These are phyloP conservation scores for Ascomycota sp. DNA, from an alignment of 2,329 filamentous ascomycete species.

Conservation along the genomic window DNA sequence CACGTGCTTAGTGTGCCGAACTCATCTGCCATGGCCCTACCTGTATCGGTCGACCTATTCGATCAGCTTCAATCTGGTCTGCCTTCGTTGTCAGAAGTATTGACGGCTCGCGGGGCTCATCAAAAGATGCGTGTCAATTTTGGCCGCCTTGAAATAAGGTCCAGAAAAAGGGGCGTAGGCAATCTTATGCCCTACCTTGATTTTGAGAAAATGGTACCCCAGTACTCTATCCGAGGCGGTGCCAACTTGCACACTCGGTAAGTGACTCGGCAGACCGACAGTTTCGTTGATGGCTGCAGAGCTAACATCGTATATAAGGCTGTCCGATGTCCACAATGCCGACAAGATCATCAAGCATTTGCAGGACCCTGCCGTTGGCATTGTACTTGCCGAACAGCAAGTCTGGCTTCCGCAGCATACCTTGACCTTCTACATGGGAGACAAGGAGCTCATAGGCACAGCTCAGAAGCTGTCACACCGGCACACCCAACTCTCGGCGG, in stretches of 20 bases:
- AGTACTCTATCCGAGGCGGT: conserved; percentile 11
- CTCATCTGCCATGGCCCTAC: not conserved
- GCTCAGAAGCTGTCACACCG: conserved; percentile 1
- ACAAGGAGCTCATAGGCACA: conserved; percentile 6
- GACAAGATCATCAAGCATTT: conserved; percentile 2
- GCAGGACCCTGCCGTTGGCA: not conserved
- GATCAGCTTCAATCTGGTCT: conserved; percentile 6
- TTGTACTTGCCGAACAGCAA: conserved; percentile 3
- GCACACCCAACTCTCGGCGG: conserved; percentile 6
- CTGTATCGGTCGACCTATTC: conserved; percentile 2
- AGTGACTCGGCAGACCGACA: not conserved
- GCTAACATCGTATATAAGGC: conserved; percentile 2
- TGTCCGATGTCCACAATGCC: conserved; percentile 1
- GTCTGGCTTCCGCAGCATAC: conserved; percentile 4
- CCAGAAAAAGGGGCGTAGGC: conserved; percentile 7
- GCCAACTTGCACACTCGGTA: conserved; percentile 10
- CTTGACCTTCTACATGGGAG: conserved; percentile 5
- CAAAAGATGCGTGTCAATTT: conserved; percentile 13
- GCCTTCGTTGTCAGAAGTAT: conserved; percentile 5
- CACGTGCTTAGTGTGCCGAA: not conserved
- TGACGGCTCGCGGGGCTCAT: conserved; percentile 7
- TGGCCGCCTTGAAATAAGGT: conserved; percentile 9
- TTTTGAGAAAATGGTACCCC: conserved; percentile 7
- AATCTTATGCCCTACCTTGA: conserved; percentile 7
- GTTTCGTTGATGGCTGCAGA: not conserved